Evolutionary conservation across 495 filamentous ascomycete species (phyloP).

Genomic region (Aspergillus kassunensis): DNA sequence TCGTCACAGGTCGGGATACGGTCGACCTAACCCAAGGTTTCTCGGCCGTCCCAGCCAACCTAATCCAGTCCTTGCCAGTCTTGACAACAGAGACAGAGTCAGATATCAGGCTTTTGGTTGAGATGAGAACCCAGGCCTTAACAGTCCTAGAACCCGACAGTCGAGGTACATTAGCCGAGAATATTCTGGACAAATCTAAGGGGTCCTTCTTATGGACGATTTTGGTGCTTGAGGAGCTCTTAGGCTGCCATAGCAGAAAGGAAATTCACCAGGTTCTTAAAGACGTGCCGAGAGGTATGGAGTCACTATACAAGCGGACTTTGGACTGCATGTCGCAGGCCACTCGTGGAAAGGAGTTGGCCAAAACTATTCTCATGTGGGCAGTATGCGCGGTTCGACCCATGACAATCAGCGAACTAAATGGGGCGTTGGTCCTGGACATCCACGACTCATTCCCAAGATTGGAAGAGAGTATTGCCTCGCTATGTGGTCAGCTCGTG

Average conservation of each 20-base stretch:
- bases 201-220: slow-evolving; percentile 36
- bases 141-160: slow-evolving; percentile 5
- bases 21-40: slow-evolving; percentile 9
- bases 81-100: slow-evolving; percentile 16
- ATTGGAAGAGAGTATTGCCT: slow-evolving; percentile 21
- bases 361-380: slow-evolving; percentile 31
- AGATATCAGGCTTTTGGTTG: slow-evolving; percentile 22
- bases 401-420: slow-evolving; percentile 27
- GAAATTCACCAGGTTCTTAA: slow-evolving; percentile 26
- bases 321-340: slow-evolving; percentile 13
- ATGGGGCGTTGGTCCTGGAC: slow-evolving; percentile 28
- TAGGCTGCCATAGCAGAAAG: slow-evolving; percentile 21
- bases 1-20: slow-evolving; percentile 28
- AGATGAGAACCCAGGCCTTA: slow-evolving; percentile 13
- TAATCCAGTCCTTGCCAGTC: neutral
- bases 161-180: slow-evolving; percentile 16
- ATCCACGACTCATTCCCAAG: slow-evolving; percentile 22
- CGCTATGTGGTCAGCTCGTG: slow-evolving; percentile 37
- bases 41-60: neutral
- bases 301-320: slow-evolving; percentile 28
- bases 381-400: slow-evolving; percentile 24
- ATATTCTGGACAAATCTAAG: slow-evolving; percentile 28
- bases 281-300: slow-evolving; percentile 33
- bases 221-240: slow-evolving; percentile 30
- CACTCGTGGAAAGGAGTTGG: slow-evolving; percentile 17